Evolutionary conservation across 2,329 filamentous ascomycete species (phyloP).

Genomic region (Trichoderma breve): DNA sequence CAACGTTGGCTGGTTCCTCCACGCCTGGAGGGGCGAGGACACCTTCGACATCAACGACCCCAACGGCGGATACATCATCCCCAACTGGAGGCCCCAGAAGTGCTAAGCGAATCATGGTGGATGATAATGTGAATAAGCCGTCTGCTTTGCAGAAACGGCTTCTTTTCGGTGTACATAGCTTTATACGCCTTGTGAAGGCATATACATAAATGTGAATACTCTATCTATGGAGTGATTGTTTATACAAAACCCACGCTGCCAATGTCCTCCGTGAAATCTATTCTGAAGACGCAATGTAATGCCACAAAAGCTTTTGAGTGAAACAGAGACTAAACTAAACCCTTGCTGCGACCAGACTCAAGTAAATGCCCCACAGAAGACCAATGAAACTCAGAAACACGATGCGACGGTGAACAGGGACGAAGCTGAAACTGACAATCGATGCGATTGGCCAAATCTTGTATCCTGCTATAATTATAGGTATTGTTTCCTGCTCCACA

Average conservation of each 20-base stretch:
- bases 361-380: conserved; percentile 51
- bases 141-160: background rate
- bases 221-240: background rate
- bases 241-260: background rate
- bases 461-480: conserved; percentile 49
- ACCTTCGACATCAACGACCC: conserved; percentile 24
- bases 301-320: background rate
- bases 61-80: conserved; percentile 24
- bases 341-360: conserved; percentile 46
- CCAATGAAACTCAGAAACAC: conserved; percentile 51
- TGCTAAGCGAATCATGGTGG: conserved; percentile 19
- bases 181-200: background rate
- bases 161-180: conserved; percentile 8
- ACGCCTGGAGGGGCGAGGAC: conserved; percentile 24
- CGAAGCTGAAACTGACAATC: conserved; percentile 49
- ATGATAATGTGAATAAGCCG: background rate
- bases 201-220: conserved; percentile 4
- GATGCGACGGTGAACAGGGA: conserved; percentile 49
- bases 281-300: background rate
- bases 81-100: conserved; percentile 23
- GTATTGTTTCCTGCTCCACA: conserved; percentile 42
- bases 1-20: conserved; percentile 25
- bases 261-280: background rate
- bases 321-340: conserved; percentile 30
- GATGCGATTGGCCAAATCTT: conserved; percentile 54